phyloP scores from a whole-genome alignment of 164 flowering plant genomes.

The Macadamia integrifolia region DNA sequence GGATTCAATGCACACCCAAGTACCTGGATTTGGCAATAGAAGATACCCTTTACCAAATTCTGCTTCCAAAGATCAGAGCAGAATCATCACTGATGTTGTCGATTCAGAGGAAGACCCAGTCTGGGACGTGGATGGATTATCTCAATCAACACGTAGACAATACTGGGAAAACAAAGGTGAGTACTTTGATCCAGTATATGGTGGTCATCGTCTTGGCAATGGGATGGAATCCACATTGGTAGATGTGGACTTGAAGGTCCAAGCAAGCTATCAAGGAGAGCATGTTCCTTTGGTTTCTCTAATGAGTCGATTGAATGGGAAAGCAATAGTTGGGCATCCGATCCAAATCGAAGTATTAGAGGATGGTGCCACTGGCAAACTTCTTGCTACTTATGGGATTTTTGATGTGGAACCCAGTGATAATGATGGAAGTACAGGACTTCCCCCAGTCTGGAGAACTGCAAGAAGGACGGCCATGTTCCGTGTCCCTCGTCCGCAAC shows the following conservation, averaged over 20 bases:
- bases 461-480: slow-evolving; percentile 78
- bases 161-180: slow-evolving; percentile 46
- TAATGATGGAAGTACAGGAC: slow-evolving; percentile 34
- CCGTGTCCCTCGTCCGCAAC: slow-evolving; percentile 65
- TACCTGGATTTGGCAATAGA: slow-evolving; percentile 21
- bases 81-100: slow-evolving; percentile 8
- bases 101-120: slow-evolving; percentile 41
- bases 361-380: slow-evolving; percentile 48
- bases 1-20: slow-evolving; percentile 18
- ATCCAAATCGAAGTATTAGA: slow-evolving; percentile 54
- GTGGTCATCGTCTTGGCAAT: slow-evolving; percentile 32
- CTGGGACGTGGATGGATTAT: slow-evolving; percentile 29
- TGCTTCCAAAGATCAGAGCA: slow-evolving; percentile 24
- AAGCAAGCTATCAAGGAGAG: slow-evolving; percentile 53
- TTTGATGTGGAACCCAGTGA: slow-evolving; percentile 23
- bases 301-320: slow-evolving; percentile 70
- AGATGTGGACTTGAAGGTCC: slow-evolving; percentile 81
- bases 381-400: slow-evolving; percentile 31
- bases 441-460: slow-evolving; percentile 79
- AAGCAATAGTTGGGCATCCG: slow-evolving; percentile 86
- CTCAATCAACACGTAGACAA: slow-evolving; percentile 32
- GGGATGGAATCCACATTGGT: slow-evolving; percentile 38
- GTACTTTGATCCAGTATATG: slow-evolving; percentile 34
- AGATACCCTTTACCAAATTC: slow-evolving; percentile 27
- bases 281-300: slow-evolving; percentile 78